A percentile compares a stretch with the other conserved stretches of the same genome.
These are phyloP conservation scores for Nicotiana obtusifolia DNA, from an alignment of 257 asterid genomes.

Conservation along the genomic window DNA sequence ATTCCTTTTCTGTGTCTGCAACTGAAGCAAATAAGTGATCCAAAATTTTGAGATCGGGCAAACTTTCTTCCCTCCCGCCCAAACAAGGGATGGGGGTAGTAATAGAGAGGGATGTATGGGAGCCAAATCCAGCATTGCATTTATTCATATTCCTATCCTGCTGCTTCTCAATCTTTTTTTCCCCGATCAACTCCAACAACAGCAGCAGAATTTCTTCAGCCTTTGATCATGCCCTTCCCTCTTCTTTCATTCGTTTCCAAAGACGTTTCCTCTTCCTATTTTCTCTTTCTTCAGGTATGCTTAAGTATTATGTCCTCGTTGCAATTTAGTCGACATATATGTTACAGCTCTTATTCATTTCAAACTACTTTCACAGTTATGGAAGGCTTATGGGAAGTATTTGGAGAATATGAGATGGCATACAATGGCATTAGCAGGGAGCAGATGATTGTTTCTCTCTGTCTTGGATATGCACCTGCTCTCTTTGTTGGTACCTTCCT, in stretches of 20 bases:
- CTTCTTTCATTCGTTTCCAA: conserved; percentile 53
- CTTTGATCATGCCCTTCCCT: conserved; percentile 55
- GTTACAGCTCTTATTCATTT: neutral
- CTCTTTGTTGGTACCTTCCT: conserved; percentile 53
- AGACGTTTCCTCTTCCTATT: conserved; percentile 54
- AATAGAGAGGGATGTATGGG: conserved; percentile 70
- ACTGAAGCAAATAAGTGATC: no score
- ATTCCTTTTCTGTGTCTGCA: no score
- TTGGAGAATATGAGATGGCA: conserved; percentile 68
- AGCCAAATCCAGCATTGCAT: conserved; percentile 48
- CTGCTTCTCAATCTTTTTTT: conserved; percentile 43
- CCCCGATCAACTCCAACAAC: conserved; percentile 24
- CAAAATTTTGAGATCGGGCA: no score
- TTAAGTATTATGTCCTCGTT: no score
- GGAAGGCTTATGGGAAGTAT: conserved; percentile 66
- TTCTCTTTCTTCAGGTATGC: conserved; percentile 63
- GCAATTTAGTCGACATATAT: neutral
- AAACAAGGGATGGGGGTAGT: conserved; percentile 53
- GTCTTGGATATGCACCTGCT: conserved; percentile 54
- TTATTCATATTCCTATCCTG: conserved; percentile 47
- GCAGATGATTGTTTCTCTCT: conserved; percentile 47
- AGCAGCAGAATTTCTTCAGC: conserved; percentile 21
- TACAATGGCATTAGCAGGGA: conserved; percentile 56
- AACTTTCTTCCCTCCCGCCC: no score
- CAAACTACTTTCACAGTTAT: conserved; percentile 28